Conservation (phyloP, 208 protist genomes). For the Trypanosoma mega region DNA sequence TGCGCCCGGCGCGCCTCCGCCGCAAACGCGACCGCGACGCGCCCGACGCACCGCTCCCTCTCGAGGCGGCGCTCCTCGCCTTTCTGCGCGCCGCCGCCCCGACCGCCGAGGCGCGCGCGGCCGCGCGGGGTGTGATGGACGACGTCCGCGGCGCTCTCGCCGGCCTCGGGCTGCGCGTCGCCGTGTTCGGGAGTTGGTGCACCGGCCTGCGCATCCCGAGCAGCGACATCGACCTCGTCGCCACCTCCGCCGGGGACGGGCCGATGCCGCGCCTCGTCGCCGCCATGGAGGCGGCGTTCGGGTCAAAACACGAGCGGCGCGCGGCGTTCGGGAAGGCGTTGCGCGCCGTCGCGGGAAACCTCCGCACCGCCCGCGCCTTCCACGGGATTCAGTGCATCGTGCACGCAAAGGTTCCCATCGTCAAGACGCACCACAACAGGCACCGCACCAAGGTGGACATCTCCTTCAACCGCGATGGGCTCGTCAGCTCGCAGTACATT, state of each 20-base stretch:
- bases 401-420: constrained; percentile 77
- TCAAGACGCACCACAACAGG: constrained; percentile 65
- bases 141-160: constrained; percentile 39
- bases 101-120: constrained; percentile 24
- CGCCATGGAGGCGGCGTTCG: background rate
- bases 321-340: constrained; percentile 26
- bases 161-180: constrained; percentile 32
- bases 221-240: constrained; percentile 86
- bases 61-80: constrained; percentile 47
- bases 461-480: constrained; percentile 68
- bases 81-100: constrained; percentile 51
- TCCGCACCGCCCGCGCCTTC: constrained; percentile 45
- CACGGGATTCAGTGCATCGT: constrained; percentile 39
- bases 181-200: constrained; percentile 75
- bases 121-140: constrained; percentile 36
- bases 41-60: constrained; percentile 1
- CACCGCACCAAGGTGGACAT: constrained; percentile 60
- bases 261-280: background rate
- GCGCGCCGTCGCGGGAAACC: constrained; percentile 38
- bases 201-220: constrained; percentile 70
- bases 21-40: constrained; percentile 1
- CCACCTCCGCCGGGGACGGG: constrained; percentile 21
- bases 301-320: constrained; percentile 20
- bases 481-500: constrained; percentile 61
- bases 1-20: too few relatives aligned